Evolutionary conservation across 2,329 filamentous ascomycete genomes (phyloP).

Genomic region (Aspergillus sclerotialis): DNA sequence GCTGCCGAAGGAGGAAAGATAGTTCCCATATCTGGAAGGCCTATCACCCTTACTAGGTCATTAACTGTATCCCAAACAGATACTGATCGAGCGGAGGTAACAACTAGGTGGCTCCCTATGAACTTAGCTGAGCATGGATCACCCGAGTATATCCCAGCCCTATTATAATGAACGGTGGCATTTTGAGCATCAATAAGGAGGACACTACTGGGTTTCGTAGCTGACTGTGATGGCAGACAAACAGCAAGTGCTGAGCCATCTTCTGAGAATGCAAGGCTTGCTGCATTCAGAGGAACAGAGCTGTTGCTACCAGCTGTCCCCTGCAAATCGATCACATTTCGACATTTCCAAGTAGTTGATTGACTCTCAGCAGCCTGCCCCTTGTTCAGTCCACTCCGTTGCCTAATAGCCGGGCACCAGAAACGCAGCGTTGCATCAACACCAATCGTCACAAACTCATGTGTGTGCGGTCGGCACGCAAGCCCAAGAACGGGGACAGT

Average conservation of each 20-base stretch:
- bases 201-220: slow-evolving; percentile 53
- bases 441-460: slow-evolving; percentile 78
- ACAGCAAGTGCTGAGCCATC: slow-evolving; percentile 79
- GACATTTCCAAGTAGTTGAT: slow-evolving; percentile 69
- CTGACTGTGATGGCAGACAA: slow-evolving; percentile 32
- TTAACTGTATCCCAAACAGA: slow-evolving; percentile 75
- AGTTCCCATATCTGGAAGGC: slow-evolving; percentile 41
- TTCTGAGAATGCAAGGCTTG: slow-evolving; percentile 69
- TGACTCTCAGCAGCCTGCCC: slow-evolving; percentile 40
- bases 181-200: slow-evolving; percentile 69
- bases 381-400: slow-evolving; percentile 60
- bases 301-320: slow-evolving; percentile 15
- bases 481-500: slow-evolving; percentile 63
- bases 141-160: slow-evolving; percentile 61
- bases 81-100: slow-evolving; percentile 64
- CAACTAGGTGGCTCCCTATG: slow-evolving; percentile 65
- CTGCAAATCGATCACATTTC: slow-evolving; percentile 48
- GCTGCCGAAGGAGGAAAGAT: slow-evolving; percentile 6
- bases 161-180: slow-evolving; percentile 59
- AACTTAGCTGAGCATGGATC: slow-evolving; percentile 63
- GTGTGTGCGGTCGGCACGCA: slow-evolving; percentile 59
- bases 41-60: slow-evolving; percentile 64
- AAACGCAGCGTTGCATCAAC: slow-evolving; percentile 70
- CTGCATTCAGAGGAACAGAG: slow-evolving; percentile 41
- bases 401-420: slow-evolving; percentile 69